phyloP scores from a whole-genome alignment of 139 green algal genomes.

The Deuterostichococcus epilithicus region DNA sequence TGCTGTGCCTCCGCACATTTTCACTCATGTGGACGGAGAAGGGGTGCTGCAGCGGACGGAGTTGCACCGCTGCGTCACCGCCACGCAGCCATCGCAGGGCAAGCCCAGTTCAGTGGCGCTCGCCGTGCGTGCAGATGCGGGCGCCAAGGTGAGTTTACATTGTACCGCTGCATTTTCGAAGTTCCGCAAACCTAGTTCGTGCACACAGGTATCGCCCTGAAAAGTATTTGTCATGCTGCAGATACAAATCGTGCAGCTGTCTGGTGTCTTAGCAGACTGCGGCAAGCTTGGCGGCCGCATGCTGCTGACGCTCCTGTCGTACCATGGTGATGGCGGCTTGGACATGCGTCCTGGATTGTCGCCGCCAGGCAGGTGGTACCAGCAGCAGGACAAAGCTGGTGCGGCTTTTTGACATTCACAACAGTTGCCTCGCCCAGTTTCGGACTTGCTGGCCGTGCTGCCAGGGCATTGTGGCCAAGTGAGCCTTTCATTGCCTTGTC shows the following conservation, averaged over 20 bases:
- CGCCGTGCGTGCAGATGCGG: background rate
- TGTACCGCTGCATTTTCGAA: too few species aligned
- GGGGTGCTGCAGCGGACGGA: background rate
- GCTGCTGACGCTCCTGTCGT: background rate
- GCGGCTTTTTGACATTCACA: background rate
- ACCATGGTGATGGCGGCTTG: slow-evolving; percentile 5
- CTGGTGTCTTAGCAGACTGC: background rate
- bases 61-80: background rate
- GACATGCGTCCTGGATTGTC: slow-evolving; percentile 12
- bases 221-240: background rate
- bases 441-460: too few species aligned
- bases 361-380: background rate
- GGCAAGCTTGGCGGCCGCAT: background rate
- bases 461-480: too few species aligned
- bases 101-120: background rate
- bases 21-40: background rate
- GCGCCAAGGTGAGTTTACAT: background rate
- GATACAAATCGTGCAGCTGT: background rate
- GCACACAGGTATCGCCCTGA: background rate
- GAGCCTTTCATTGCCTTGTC: background rate
- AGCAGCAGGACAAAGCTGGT: background rate
- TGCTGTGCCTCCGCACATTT: background rate
- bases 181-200: too few species aligned
- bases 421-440: too few species aligned
- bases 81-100: background rate